Conservation (phyloP, 352 stramenopile species). For the Ophiocytium majus region DNA sequence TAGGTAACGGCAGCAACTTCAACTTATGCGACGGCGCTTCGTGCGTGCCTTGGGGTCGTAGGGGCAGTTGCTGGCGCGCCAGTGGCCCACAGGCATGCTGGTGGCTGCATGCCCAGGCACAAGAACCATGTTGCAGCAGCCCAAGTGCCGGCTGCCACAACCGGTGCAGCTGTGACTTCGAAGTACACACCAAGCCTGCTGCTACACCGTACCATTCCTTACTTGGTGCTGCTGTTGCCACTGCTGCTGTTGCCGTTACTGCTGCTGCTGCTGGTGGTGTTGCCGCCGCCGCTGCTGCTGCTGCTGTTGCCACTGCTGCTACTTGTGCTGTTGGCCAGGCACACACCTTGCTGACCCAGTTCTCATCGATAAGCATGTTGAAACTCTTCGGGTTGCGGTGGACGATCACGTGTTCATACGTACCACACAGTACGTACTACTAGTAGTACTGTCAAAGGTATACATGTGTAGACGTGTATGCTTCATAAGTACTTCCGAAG, state of each 20-base stretch:
- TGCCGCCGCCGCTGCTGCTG: neutral
- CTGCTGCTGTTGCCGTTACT: neutral
- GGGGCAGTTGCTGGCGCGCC: no score
- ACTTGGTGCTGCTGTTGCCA: neutral
- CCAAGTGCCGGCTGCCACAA: neutral
- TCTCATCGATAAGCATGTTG: slow-evolving; percentile 75
- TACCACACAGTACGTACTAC: no score
- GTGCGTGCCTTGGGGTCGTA: neutral
- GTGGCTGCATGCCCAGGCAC: no score
- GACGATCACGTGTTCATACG: no score
- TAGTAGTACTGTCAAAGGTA: no score
- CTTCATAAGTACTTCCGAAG: no score
- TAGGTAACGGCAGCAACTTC: neutral
- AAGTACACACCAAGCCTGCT: neutral
- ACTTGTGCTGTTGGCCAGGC: no score
- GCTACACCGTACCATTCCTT: slow-evolving; percentile 66
- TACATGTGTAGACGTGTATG: no score
- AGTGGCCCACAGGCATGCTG: no score
- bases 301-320: neutral
- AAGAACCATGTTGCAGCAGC: no score
- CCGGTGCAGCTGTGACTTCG: neutral
- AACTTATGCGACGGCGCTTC: neutral
- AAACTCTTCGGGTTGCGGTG: slow-evolving; percentile 80
- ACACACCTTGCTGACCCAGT: slow-evolving; percentile 77
- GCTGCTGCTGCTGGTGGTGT: neutral